Evolutionary conservation across 2,329 filamentous ascomycete species (phyloP).

Genomic region (Pseudocercospora vitis): DNA sequence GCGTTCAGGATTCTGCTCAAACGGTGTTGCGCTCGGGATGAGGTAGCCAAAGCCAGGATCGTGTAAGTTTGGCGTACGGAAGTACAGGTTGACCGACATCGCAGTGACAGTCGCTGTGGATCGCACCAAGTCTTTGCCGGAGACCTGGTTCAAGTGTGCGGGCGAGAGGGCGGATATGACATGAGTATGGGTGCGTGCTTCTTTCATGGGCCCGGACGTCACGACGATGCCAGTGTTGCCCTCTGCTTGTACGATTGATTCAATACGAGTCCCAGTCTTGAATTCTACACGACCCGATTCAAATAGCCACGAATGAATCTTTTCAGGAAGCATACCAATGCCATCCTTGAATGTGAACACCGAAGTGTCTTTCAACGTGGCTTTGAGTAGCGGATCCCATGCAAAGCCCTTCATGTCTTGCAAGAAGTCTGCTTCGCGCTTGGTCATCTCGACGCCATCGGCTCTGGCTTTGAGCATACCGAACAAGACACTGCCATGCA

Average conservation of each 20-base stretch:
- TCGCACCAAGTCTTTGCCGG: slow-evolving; percentile 58
- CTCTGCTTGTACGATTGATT: slow-evolving; percentile 42
- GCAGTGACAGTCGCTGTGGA: slow-evolving; percentile 63
- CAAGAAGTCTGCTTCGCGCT: slow-evolving; percentile 36
- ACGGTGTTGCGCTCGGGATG: slow-evolving; percentile 71
- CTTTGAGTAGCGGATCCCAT: slow-evolving; percentile 38
- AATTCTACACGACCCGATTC: slow-evolving; percentile 43
- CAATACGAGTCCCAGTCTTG: slow-evolving; percentile 46
- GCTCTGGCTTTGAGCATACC: slow-evolving; percentile 33
- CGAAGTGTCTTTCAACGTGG: slow-evolving; percentile 37
- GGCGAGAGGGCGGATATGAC: slow-evolving; percentile 65
- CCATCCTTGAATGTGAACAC: slow-evolving; percentile 50
- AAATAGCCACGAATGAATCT: slow-evolving; percentile 40
- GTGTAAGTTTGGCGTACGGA: slow-evolving; percentile 62
- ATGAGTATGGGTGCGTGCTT: slow-evolving; percentile 46
- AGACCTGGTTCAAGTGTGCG: slow-evolving; percentile 34
- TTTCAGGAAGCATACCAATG: slow-evolving; percentile 42
- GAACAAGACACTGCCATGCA: slow-evolving; percentile 43
- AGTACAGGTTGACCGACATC: slow-evolving; percentile 92
- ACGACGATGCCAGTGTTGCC: slow-evolving; percentile 36
- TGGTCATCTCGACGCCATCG: slow-evolving; percentile 40
- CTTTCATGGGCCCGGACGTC: slow-evolving; percentile 28
- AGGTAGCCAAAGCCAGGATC: slow-evolving; percentile 85
- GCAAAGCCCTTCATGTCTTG: slow-evolving; percentile 37
- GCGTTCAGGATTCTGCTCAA: slow-evolving; percentile 74